phyloP scores from a whole-genome alignment of 148 eudicot genomes.

The Rhododendron simsii region DNA sequence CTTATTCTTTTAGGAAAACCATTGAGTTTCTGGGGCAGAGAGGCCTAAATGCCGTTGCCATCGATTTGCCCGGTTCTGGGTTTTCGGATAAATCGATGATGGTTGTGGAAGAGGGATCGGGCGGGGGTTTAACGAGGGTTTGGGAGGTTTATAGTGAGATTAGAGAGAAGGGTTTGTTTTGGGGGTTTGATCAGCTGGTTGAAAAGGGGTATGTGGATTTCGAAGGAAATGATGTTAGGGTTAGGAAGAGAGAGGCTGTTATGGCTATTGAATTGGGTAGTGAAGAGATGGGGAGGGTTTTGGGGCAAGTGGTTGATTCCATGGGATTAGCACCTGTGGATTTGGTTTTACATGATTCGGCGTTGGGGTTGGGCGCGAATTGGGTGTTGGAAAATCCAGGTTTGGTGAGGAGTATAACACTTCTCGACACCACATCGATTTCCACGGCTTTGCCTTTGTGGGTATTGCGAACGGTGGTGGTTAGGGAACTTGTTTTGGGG shows the following conservation, averaged over 20 bases:
- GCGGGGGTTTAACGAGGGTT: constrained; percentile 48
- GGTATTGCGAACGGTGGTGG: constrained; percentile 45
- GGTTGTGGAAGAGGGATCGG: constrained; percentile 39
- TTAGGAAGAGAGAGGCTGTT: constrained; percentile 32
- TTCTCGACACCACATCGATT: constrained; percentile 50
- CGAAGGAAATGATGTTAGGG: constrained; percentile 37
- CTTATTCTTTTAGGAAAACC: constrained; percentile 47
- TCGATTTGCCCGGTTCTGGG: constrained; percentile 92
- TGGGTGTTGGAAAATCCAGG: constrained; percentile 67
- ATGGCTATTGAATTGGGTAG: constrained; percentile 59
- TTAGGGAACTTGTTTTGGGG: constrained; percentile 64
- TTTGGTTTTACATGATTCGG: constrained; percentile 86
- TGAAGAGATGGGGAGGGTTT: constrained; percentile 65
- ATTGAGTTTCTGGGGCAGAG: constrained; percentile 47
- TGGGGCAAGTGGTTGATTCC: constrained; percentile 66
- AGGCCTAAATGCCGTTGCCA: constrained; percentile 51
- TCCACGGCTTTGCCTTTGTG: constrained; percentile 66
- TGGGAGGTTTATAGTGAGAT: constrained; percentile 63
- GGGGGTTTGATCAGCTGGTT: constrained; percentile 89
- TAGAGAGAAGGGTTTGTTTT: constrained; percentile 82
- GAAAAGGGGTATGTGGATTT: constrained; percentile 67
- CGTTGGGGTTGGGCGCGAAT: constrained; percentile 63
- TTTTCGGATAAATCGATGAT: constrained; percentile 68
- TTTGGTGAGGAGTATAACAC: constrained; percentile 55
- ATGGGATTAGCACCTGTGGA: constrained; percentile 74